These are phyloP conservation scores for Apocynum venetum DNA, from an alignment of 257 asterid genomes.

Conservation along the genomic window DNA sequence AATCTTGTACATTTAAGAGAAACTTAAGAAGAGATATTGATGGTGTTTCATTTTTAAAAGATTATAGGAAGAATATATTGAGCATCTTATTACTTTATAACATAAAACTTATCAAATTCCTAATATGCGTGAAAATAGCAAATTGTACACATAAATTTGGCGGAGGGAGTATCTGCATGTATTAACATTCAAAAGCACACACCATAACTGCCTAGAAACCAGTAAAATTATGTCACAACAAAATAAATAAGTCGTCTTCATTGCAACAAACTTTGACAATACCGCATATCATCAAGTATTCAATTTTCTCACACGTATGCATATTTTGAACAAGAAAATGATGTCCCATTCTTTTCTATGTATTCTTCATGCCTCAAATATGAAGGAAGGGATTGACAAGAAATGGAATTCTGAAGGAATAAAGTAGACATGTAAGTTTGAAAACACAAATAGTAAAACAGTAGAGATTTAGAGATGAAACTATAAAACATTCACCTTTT, in stretches of 20 bases:
- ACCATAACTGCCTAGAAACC: neutral
- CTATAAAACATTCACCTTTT: slow-evolving; percentile 43
- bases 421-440: neutral
- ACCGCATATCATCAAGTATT: neutral
- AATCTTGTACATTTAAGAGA: too few species aligned
- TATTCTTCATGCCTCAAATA: neutral
- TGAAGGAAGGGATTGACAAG: neutral
- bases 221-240: neutral
- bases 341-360: neutral
- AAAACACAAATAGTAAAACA: neutral
- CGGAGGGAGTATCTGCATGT: neutral
- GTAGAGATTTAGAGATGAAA: neutral
- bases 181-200: neutral
- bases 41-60: too few species aligned
- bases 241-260: neutral
- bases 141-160: too few species aligned
- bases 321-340: neutral
- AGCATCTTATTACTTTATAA: too few species aligned
- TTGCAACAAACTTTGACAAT: neutral
- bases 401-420: neutral
- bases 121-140: too few species aligned
- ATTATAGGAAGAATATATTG: too few species aligned
- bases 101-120: too few species aligned
- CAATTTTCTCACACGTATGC: neutral
- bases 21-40: too few species aligned